A percentile compares a stretch with the other conserved stretches of the same genome.
Evolutionary conservation across 176 grass and related monocot species (phyloP).

Genomic region (Ensete glaucum): DNA sequence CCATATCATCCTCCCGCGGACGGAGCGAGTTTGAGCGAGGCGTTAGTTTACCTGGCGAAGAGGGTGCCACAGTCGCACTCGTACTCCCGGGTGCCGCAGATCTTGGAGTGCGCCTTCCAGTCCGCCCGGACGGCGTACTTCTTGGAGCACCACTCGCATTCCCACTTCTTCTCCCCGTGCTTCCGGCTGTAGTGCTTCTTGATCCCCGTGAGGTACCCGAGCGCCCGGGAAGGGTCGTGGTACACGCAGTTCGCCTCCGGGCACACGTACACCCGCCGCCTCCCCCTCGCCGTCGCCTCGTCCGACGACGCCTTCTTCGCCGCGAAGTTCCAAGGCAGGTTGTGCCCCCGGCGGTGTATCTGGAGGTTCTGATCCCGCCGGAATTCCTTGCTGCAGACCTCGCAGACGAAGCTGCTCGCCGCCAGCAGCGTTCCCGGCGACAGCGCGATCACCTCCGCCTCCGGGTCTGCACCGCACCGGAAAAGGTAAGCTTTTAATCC

Average conservation of each 20-base stretch:
- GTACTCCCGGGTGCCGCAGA: constrained; percentile 6
- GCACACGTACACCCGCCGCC: constrained; percentile 12
- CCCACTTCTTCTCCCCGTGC: constrained; percentile 15
- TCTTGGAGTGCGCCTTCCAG: neutral
- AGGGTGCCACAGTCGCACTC: constrained; percentile 7
- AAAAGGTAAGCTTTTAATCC: neutral
- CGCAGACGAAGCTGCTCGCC: constrained; percentile 3
- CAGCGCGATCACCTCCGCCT: constrained; percentile 12
- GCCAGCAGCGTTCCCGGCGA: constrained; percentile 1
- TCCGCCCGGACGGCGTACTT: constrained; percentile 7
- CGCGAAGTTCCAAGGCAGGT: constrained; percentile 6
- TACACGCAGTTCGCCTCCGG: constrained; percentile 7
- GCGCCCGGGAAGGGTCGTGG: constrained; percentile 4
- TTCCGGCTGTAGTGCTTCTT: constrained; percentile 14
- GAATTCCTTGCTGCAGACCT: constrained; percentile 9
- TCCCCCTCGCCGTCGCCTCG: neutral
- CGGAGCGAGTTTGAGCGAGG: neutral
- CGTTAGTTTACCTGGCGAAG: neutral
- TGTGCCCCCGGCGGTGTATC: constrained; percentile 8
- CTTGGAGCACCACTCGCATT: constrained; percentile 11
- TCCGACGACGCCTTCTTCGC: neutral
- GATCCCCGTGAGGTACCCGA: constrained; percentile 11
- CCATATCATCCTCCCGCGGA: neutral
- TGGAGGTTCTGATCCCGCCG: constrained; percentile 12
- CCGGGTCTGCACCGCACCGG: neutral